Base-by-base conservation (phyloP, 257 asterid species). In the Solanum okadae region DNA sequence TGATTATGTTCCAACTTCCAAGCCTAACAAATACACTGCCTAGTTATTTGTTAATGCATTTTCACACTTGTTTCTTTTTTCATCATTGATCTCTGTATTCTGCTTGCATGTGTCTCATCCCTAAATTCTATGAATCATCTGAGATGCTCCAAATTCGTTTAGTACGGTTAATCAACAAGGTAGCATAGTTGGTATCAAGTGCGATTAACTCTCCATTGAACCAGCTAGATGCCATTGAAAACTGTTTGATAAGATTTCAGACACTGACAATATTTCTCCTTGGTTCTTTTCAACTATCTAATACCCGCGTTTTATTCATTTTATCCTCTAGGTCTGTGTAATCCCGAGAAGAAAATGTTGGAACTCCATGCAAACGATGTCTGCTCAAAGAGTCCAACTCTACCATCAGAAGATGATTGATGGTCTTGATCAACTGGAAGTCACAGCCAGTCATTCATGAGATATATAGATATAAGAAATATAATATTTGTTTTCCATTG, bases 261-360 rank as follows among this genome's bases (percentile, higher is more conserved):
- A 78, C 34, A 25, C 4, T 8, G 63, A 78, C 84, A 5, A 6
- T 4, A 38, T 76, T 40, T 77, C 84, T 13, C 23, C 84, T 14
- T 27, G 38, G 10, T 67, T 42, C 34, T 63, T 35, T 15, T n/a
- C 87, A 67, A 29, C 85, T 44, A 35, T 15, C 89, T 86, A 70
- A 70, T 65, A 79, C 22, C 42, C n/a, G 14, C n/a, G 29, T 52
- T 78, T 59, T 33, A 46, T 56, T 22, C 23, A n/a, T 70, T 89
- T 46, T 82, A 65, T 87, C 75, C 86, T 89, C 5, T 87, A 96
- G 99, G 99, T 85, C 97, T 96, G 22, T 96, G 98, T 91, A 91
- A 93, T 84, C 99, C 99, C 1, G 99, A 96, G 94, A 95, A 93
- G 92, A 95, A 90, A 92, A 92, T 96, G 96, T 86, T 96, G 95